Percentiles rank a stretch among this genome's conserved stretches.
Conservation (phyloP, 2,329 filamentous ascomycete genomes). For the Scolecobasidium constrictum region DNA sequence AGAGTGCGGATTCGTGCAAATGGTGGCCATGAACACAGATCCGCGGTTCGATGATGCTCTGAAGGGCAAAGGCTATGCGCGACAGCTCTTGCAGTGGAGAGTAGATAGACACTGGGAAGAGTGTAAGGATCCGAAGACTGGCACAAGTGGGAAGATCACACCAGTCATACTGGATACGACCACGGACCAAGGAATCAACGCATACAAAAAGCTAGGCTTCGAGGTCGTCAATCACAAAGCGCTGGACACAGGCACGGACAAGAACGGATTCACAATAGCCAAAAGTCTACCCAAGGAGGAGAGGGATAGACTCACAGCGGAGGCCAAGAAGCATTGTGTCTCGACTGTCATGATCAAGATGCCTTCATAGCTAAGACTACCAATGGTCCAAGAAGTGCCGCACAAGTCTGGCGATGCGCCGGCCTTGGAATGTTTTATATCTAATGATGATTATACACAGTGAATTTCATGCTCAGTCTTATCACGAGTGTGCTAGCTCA, state of each 20-base stretch:
- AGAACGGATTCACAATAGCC: background rate
- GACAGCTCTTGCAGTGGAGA: background rate
- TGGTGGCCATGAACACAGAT: constrained; percentile 1
- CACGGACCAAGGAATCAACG: constrained; percentile 4
- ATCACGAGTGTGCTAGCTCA: too few relatives aligned
- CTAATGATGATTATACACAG: too few relatives aligned
- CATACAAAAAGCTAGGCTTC: constrained; percentile 1
- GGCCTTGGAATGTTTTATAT: too few relatives aligned
- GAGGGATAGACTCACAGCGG: background rate
- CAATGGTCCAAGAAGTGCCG: too few relatives aligned
- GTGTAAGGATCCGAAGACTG: background rate
- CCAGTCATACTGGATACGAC: constrained; percentile 7
- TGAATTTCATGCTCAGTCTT: too few relatives aligned
- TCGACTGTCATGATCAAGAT: constrained; percentile 5
- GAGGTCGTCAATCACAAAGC: background rate
- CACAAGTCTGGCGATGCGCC: too few relatives aligned
- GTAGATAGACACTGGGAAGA: constrained; percentile 1
- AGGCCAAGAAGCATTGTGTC: constrained; percentile 1
- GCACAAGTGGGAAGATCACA: background rate
- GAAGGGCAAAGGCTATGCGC: constrained; percentile 1
- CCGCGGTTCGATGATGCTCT: background rate
- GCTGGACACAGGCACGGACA: constrained; percentile 3
- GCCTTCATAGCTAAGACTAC: too few relatives aligned
- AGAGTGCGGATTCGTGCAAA: constrained; percentile 7
- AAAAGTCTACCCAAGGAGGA: background rate